Evolutionary conservation across 2,329 filamentous ascomycete genomes (phyloP), one percentile per base, ranked within the genome.

Genomic region (Exophiala xenobiotica): DNA sequence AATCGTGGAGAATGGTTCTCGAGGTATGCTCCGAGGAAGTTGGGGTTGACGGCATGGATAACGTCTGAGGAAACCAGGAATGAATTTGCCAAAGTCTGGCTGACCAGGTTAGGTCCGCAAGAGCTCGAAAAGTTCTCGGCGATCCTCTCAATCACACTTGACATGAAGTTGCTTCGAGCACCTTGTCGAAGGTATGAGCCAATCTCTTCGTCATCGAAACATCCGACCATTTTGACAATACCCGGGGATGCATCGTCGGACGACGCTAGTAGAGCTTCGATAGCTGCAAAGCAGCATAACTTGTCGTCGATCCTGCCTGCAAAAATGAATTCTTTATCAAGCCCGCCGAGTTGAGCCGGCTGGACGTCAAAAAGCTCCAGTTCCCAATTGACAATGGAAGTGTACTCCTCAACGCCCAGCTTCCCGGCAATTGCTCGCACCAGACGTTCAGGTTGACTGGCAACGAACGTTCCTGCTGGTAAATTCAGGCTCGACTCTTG

Each of bases 121-220:
- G 60, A 59, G 22, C 45, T 58, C 1, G 79, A 73, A n/a, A 51
- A 29, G 16, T 78, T 77, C 68, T 76, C 90, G 48, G 90, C 81
- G 49, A 90, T 83, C 55, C 92, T 87, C 72, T 95, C 88, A 52
- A 97, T 80, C 19, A 86, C 81, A 29, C 80, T 78, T 33, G 89
- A 87, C 51, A 97, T 79, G 75, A 96, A 95, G 75, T 96, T 97
- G 49, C 88, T 85, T 46, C 81, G 80, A 4, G 93, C 93, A 54
- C 93, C 93, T 73, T 97, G 92, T 49, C 92, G 87, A 44, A 96
- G 82, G 6, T 90, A 78, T 20, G 88, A 95, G 54, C 93, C 93
- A 55, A 99, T 95, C 70, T 99, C 93, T 70, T 99, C 93, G 64
- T 96, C 88, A 66, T 97, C 93, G 65, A 97, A 97, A 63, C 96